Evolutionary conservation across 2,329 filamentous ascomycete species (phyloP), one percentile per base, ranked within the genome.

Genomic region (Xylaria sp.): DNA sequence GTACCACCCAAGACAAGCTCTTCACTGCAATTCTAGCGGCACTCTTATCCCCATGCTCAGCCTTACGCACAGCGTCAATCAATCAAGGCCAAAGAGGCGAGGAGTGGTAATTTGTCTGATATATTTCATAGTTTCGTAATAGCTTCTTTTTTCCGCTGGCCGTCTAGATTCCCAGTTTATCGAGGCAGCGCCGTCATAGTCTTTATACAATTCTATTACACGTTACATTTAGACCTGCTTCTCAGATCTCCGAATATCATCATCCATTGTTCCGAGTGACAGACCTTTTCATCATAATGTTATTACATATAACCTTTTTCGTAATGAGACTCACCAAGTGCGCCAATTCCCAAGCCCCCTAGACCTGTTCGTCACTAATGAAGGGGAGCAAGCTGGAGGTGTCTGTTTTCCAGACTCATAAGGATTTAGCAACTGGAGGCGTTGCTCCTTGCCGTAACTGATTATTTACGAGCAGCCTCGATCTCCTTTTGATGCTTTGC

Each of bases 401-500:
- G 40, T 31, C n/a, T 13, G 4, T 1, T 6, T 38, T 33, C 17
- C n/a, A 15, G 46, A n/a, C 15, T 28, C 40, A 2, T 28, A 2
- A 11, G 9, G 17, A 36, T 23, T 26, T 13, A 23, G 17, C 40
- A 9, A 26, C 23, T n/a, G 5, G 40, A 17, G 9, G 42, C 23
- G 15, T 51, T 23, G 23, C 23, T 23, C 38, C 23, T 40, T 11
- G 13, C 5, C 54, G 33, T n/a, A 33, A 48, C 38, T 61, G n/a
- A 65, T 69, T 71, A 67, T 54, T 72, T 71, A 23, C 70, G 70
- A 31, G 65, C 66, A 23, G 82, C 83, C 67, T 87, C 86, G 13
- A 88, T 80, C 79, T 89, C 87, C 73, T 86, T 85, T 78, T 88
- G 77, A 78, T 89, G 83, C 79, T 88, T 88, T 74, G 86, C 85